These are phyloP conservation scores for Fusarium hostae DNA, from an alignment of 2,329 filamentous ascomycete genomes.

Conservation along the genomic window DNA sequence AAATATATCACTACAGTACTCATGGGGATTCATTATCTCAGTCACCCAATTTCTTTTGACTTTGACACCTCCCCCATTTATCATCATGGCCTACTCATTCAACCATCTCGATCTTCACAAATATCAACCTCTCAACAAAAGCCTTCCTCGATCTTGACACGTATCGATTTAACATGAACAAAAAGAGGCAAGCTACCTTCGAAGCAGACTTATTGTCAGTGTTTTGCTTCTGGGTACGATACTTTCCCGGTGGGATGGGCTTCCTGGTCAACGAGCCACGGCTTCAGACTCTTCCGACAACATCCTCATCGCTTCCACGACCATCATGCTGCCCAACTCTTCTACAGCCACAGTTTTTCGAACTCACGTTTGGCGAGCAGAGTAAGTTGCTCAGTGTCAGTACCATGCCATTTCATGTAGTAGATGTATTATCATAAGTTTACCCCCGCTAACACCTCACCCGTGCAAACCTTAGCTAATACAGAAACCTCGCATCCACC, in stretches of 20 bases:
- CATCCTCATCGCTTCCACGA: background rate
- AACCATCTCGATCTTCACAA: background rate
- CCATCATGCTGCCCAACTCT: background rate
- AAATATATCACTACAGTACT: background rate
- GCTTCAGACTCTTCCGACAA: background rate
- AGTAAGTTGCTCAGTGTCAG: background rate
- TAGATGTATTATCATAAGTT: background rate
- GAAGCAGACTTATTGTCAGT: background rate
- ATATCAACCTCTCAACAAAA: background rate
- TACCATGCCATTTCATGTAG: background rate
- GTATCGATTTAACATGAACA: background rate
- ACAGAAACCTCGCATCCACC: background rate
- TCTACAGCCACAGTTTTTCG: background rate
- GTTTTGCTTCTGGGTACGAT: background rate
- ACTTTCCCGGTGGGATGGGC: background rate
- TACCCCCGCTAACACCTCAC: background rate
- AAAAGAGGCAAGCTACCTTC: background rate
- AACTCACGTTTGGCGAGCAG: background rate
- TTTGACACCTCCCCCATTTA: background rate
- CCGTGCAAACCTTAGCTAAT: background rate
- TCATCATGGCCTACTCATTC: background rate
- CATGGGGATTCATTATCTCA: background rate
- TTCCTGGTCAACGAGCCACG: background rate
- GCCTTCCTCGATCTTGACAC: background rate
- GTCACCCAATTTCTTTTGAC: background rate